phyloP scores from a whole-genome alignment of 163 green algal genomes.

The Chlamydomonas reinhardtii region DNA sequence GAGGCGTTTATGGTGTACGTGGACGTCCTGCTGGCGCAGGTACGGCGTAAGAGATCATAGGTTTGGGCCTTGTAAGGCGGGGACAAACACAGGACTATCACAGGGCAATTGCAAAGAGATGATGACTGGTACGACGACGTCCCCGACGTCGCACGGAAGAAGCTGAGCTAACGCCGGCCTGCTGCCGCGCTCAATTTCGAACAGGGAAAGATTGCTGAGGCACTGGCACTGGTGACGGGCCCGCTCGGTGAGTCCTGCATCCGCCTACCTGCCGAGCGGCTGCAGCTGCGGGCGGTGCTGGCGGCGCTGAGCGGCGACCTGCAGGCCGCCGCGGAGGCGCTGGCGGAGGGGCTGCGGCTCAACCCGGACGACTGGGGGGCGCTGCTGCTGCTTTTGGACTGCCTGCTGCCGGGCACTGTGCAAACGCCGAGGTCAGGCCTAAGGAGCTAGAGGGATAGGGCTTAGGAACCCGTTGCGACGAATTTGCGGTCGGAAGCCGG shows the following conservation, averaged over 20 bases:
- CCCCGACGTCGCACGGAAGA: too few relatives aligned
- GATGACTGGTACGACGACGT: too few relatives aligned
- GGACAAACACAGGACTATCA: too few relatives aligned
- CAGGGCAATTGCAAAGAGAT: too few relatives aligned
- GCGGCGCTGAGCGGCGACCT: slow-evolving; percentile 48
- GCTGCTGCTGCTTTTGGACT: slow-evolving; percentile 39
- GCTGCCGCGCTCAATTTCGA: too few relatives aligned
- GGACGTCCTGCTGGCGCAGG: slow-evolving; percentile 74
- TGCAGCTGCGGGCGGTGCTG: slow-evolving; percentile 55
- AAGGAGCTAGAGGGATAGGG: neutral
- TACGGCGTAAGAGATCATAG: slow-evolving; percentile 2
- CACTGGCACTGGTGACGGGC: slow-evolving; percentile 56
- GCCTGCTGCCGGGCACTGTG: slow-evolving; percentile 34
- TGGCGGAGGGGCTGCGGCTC: slow-evolving; percentile 43
- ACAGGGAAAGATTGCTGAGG: slow-evolving; percentile 66
- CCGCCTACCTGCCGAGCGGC: slow-evolving; percentile 37
- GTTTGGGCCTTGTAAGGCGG: too few relatives aligned
- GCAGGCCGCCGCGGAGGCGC: slow-evolving; percentile 48
- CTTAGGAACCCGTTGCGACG: too few relatives aligned
- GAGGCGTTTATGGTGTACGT: slow-evolving; percentile 81
- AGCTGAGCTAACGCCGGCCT: too few relatives aligned
- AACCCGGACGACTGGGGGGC: slow-evolving; percentile 71
- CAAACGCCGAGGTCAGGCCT: neutral
- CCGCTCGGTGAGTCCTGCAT: slow-evolving; percentile 6
- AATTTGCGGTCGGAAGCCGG: too few relatives aligned